Base-by-base conservation (phyloP, 164 flowering plant genomes). In the Macadamia integrifolia region DNA sequence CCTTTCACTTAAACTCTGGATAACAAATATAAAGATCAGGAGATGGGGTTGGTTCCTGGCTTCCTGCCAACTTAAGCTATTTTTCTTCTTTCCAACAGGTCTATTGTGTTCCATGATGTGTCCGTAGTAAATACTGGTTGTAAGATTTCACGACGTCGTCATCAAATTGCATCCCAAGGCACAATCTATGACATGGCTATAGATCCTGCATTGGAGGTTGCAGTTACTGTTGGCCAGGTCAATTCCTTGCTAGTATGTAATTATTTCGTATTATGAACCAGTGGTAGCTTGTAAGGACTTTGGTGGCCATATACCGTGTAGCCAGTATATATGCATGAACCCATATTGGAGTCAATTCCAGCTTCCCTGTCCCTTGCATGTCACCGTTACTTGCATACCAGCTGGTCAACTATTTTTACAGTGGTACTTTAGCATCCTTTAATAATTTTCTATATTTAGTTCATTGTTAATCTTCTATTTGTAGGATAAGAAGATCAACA, bases 211-310 rank as follows among this genome's bases (percentile, higher is more conserved):
- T 69, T 60, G 76, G 83, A 84, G 64, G 66, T 78, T 72, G 92
- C 78, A 60, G 78, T 86, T 50, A 88, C 88, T 53, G 96, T 84
- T 67, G 90, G 88, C 60, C 85, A 89, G 87, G 96, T 87, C 61
- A 73, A 52, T 40, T 63, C 29, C 28, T 60, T 23, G 67, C 9
- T 55, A 69, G 32, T 56, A 29, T 50, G 55, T 8, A 32, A 9
- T 58, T 13, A 30, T 15, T 18, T 61, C 10, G 28, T 10, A 10
- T 18, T 8, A 57, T 29, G 53, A 10, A 10, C 17, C 13, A 32
- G 28, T 56, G 0, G 49, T 68, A 61, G 32, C 40, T 58, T 6
- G 10, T 67, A 29, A 42, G 43, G 61, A 29, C 23, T 17, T 30
- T 44, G 23, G 17, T 11, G 28, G 10, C 32, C 7, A 11, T 46